phyloP scores from a whole-genome alignment of 768 basidiomycete species.

The Strobilomyces echinocephalus region DNA sequence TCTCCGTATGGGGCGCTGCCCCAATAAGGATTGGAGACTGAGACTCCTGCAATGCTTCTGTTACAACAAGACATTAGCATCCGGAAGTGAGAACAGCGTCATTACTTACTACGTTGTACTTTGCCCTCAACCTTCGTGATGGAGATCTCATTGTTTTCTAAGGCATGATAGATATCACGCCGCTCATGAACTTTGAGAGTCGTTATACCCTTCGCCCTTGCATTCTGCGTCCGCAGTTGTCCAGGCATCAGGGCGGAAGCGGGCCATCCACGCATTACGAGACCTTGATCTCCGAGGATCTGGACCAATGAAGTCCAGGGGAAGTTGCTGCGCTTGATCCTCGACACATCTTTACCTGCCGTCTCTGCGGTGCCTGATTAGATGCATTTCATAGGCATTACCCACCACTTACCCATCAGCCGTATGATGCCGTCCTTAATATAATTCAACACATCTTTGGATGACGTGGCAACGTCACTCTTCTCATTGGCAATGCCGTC shows the following conservation, averaged over 20 bases:
- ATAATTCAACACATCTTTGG: no score
- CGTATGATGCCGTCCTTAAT: no score
- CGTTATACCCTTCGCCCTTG: constrained; percentile 2
- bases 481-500: no score
- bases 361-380: no score
- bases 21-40: not conserved
- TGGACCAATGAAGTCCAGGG: no score
- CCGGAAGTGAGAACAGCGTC: not conserved
- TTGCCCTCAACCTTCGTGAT: not conserved
- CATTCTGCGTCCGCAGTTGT: not conserved
- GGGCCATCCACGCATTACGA: constrained; percentile 2
- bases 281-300: not conserved
- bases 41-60: not conserved
- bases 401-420: no score
- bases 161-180: not conserved
- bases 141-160: not conserved
- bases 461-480: no score
- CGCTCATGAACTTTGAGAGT: not conserved
- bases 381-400: no score
- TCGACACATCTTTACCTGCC: no score
- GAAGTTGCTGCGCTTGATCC: no score
- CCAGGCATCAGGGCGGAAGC: not conserved
- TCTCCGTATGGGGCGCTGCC: not conserved
- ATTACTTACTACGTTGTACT: not conserved
- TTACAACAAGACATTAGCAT: not conserved